These are phyloP conservation scores for Apophysomyces trapeziformis DNA, from an alignment of 371 early-diverging fungal species.

Conservation along the genomic window DNA sequence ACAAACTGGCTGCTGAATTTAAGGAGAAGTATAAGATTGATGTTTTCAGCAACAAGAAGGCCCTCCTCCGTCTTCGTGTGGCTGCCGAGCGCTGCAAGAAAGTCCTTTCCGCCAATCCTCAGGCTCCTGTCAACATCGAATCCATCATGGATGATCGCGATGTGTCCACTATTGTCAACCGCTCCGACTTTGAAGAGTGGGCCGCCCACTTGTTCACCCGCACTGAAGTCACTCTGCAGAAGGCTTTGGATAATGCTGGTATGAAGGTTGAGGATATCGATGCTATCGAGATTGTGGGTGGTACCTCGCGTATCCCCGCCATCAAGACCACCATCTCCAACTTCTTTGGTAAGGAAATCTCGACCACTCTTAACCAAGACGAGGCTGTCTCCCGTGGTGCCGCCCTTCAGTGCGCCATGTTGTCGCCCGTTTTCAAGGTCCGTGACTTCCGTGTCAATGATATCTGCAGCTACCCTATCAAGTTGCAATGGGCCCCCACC, in stretches of 20 bases:
- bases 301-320: conserved; percentile 92
- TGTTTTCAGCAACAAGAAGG: conserved; percentile 88
- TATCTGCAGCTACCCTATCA: conserved; percentile 69
- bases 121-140: conserved; percentile 93
- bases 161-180: conserved; percentile 81
- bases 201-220: conserved; percentile 75
- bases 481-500: conserved; percentile 74
- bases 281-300: conserved; percentile 93
- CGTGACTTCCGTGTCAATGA: conserved; percentile 94
- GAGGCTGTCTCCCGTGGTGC: conserved; percentile 97
- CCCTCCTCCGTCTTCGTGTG: conserved; percentile 87
- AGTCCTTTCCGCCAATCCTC: conserved; percentile 91
- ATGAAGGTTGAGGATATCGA: conserved; percentile 83
- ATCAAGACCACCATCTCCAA: conserved; percentile 88
- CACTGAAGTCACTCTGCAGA: conserved; percentile 71
- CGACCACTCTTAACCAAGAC: conserved; percentile 96
- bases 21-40: conserved; percentile 95
- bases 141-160: conserved; percentile 94
- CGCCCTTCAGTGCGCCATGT: conserved; percentile 96
- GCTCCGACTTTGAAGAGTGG: conserved; percentile 87
- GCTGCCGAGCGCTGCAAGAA: conserved; percentile 97
- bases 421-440: conserved; percentile 97
- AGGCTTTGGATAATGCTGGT: conserved; percentile 84
- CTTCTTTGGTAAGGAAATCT: conserved; percentile 84
- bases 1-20: conserved; percentile 87